Conservation (phyloP, 768 basidiomycete genomes). For the Podaxis sp. region DNA sequence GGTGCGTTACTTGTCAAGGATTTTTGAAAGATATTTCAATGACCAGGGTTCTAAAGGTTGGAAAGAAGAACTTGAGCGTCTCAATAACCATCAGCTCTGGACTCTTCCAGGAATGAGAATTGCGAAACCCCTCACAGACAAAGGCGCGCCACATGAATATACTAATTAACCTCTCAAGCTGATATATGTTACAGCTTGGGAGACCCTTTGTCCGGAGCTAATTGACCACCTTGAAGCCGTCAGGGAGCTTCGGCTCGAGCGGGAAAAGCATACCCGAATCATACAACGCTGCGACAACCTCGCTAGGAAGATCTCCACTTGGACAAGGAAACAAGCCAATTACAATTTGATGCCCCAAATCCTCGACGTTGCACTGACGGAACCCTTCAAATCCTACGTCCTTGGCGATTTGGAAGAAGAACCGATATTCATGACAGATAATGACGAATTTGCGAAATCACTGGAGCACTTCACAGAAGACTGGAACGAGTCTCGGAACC, state of each 20-base stretch:
- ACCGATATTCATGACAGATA: not conserved
- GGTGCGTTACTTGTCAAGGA: not conserved
- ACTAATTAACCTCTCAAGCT: not conserved
- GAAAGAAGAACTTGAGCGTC: slow-evolving; percentile 9
- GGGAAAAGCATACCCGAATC: not conserved
- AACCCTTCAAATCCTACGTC: slow-evolving; percentile 4
- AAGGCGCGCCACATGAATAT: slow-evolving; percentile 11
- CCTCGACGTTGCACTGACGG: not conserved
- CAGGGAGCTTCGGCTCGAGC: slow-evolving; percentile 9
- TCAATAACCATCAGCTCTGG: slow-evolving; percentile 2
- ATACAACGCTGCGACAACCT: not conserved
- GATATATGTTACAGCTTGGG: slow-evolving; percentile 19
- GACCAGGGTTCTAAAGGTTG: not conserved
- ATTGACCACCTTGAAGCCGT: slow-evolving; percentile 13
- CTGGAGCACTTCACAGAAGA: slow-evolving; percentile 4
- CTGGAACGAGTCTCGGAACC: slow-evolving; percentile 21
- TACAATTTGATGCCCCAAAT: not conserved
- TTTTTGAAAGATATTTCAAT: not conserved
- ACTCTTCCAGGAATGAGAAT: slow-evolving; percentile 17
- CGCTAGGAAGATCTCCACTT: not conserved
- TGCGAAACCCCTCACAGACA: slow-evolving; percentile 20
- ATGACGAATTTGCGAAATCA: slow-evolving; percentile 8
- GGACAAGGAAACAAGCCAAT: not conserved
- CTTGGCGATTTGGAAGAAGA: not conserved
- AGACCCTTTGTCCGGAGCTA: slow-evolving; percentile 17